Base-by-base conservation (phyloP, 2,329 filamentous ascomycete species). In the Podosphaera fusca region DNA sequence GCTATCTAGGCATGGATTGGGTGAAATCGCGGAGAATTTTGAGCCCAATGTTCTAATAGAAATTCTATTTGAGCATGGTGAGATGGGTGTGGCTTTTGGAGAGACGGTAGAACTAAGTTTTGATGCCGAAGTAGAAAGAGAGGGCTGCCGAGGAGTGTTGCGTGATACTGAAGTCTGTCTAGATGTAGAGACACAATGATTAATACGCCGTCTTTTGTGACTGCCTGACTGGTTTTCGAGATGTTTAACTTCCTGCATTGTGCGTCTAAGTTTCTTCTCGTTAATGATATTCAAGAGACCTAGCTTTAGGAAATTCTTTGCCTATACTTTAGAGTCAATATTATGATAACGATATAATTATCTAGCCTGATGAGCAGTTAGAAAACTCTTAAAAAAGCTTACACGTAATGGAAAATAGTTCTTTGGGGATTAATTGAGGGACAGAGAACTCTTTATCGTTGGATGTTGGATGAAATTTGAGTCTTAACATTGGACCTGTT, bases 61-160 rank as follows among this genome's bases (percentile, higher is more conserved):
- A 7, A 61, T 10, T 56, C 63, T 62, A 12, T 56, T 62, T n/a
- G 59, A 56, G 12, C 57, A 58, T 6, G 57, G 57, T 30, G 59
- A 52, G 12, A 56, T 35, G 33, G 62, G 59, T 14, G 62, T 56
- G 36, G 58, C 52, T 30, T 62, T 60, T 14, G 63, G 62, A 2
- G 63, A 64, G 2, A 50, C 33, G 14, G 53, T 34, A 10, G 58
- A 31, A 45, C 56, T 62, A 51, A 57, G 60, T 8, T 59, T 58
- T 12, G 64, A 63, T 55, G 59, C 59, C 51, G 59, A 57, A 35
- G 56, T 58, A 12, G 61, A 61, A 42, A 62, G 60, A n/a, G 61
- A 34, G 34, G 59, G 59, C 36, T 58, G 56, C 36, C 46, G 57
- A 53, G 62, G 60, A 7, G 61, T 45, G 57, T 35, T 35, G 33